Conservation (phyloP, 177 flowering plant genomes). For the Vitis hybrid region DNA sequence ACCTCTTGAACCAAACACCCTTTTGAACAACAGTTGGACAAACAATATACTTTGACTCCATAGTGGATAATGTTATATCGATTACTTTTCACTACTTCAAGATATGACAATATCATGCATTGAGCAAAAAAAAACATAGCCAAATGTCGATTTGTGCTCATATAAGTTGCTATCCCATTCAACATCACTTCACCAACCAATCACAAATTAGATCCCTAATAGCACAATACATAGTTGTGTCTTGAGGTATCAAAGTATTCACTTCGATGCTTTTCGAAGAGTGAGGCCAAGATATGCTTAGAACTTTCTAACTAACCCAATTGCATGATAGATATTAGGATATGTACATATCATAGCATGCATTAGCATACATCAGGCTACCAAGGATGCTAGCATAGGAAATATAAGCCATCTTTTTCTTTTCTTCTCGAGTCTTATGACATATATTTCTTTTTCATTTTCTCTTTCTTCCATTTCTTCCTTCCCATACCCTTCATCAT, state of each 20-base stretch:
- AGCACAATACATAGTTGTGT: background rate
- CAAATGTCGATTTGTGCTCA: background rate
- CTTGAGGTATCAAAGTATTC: background rate
- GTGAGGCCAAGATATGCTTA: too few relatives aligned
- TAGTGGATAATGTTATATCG: background rate
- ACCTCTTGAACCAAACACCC: background rate
- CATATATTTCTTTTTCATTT: too few relatives aligned
- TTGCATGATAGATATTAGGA: too few relatives aligned
- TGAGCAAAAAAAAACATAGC: background rate
- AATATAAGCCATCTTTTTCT: too few relatives aligned
- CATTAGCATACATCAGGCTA: too few relatives aligned
- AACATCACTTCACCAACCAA: background rate
- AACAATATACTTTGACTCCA: background rate
- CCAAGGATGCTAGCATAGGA: too few relatives aligned
- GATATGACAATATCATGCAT: background rate
- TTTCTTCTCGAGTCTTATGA: too few relatives aligned
- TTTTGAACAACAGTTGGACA: background rate
- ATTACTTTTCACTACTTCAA: background rate
- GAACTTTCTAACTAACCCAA: background rate
- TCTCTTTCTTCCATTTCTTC: too few relatives aligned
- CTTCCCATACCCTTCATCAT: too few relatives aligned
- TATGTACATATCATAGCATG: too few relatives aligned
- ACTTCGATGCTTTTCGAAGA: too few relatives aligned
- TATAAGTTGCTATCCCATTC: background rate
- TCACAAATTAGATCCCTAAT: too few relatives aligned